A percentile compares a stretch with the other conserved stretches of the same genome.
Conservation (phyloP, 352 stramenopile genomes). For the Globisporangium cederbergense region DNA sequence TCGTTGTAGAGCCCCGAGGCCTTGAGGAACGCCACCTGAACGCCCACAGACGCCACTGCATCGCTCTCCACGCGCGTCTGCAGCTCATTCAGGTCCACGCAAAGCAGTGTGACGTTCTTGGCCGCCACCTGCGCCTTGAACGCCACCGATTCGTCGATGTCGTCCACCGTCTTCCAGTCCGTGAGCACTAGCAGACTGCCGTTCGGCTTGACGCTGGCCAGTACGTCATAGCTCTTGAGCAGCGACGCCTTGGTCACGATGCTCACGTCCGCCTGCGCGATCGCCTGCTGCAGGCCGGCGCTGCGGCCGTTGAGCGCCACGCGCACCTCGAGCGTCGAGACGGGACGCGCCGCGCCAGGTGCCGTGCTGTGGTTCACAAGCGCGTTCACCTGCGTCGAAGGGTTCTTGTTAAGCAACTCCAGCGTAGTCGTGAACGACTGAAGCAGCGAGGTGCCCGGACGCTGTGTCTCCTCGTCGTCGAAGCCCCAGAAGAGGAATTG, state of each 20-base stretch:
- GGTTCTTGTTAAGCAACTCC: conserved; percentile 58
- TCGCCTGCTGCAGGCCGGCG: conserved; percentile 34
- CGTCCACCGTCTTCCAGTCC: conserved; percentile 63
- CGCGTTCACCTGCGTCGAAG: conserved; percentile 55
- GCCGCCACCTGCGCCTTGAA: conserved; percentile 62
- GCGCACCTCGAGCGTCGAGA: conserved; percentile 55
- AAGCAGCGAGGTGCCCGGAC: conserved; percentile 27
- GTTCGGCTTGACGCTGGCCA: conserved; percentile 44
- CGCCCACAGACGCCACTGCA: conserved; percentile 38
- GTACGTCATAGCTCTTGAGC: conserved; percentile 50
- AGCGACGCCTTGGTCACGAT: conserved; percentile 48
- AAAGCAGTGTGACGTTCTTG: conserved; percentile 43
- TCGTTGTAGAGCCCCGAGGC: conserved; percentile 54
- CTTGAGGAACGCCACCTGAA: conserved; percentile 65
- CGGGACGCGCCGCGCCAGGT: conserved; percentile 20
- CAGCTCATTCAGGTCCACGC: conserved; percentile 52
- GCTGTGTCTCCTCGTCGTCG: conserved; percentile 53
- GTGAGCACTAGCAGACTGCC: conserved; percentile 55
- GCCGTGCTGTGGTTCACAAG: conserved; percentile 53
- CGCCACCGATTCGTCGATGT: conserved; percentile 42
- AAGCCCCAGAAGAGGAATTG: conserved; percentile 91
- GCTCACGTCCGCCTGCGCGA: conserved; percentile 59
- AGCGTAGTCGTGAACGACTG: conserved; percentile 40
- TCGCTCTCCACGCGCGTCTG: conserved; percentile 52
- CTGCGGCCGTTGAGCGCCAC: conserved; percentile 40